These are phyloP conservation scores for Angomonas ambiguus DNA, from an alignment of 208 protist species.

Conservation along the genomic window DNA sequence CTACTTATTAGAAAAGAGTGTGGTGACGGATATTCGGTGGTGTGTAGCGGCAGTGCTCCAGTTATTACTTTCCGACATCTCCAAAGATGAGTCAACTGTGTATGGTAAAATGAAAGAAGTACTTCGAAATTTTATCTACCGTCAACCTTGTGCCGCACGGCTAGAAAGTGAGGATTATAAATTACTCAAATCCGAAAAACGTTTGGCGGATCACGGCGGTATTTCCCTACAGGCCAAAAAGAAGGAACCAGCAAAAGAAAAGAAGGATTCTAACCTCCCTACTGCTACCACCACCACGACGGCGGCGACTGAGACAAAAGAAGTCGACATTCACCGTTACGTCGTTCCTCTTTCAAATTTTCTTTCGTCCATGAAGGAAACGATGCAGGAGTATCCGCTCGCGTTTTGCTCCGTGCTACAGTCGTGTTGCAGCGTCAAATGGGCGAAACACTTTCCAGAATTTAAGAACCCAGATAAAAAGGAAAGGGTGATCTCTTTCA, in stretches of 20 bases:
- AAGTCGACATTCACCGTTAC: constrained; percentile 7
- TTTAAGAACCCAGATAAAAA: constrained; percentile 5
- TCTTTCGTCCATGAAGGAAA: not conserved
- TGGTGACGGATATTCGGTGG: not conserved
- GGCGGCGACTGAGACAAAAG: not conserved
- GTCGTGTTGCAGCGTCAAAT: constrained; percentile 4
- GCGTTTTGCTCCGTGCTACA: constrained; percentile 6
- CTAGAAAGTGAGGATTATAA: constrained; percentile 6
- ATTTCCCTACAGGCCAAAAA: not conserved
- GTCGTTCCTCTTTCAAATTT: constrained; percentile 1
- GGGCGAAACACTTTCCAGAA: not conserved
- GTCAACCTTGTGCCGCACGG: constrained; percentile 4
- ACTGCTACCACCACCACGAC: too few species aligned
- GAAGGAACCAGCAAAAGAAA: not conserved
- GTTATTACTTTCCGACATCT: not conserved
- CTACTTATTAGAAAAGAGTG: not conserved
- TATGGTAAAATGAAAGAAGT: constrained; percentile 6
- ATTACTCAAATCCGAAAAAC: not conserved
- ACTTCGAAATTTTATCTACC: not conserved
- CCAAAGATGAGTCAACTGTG: not conserved
- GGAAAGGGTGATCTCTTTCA: not conserved
- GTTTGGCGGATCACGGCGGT: not conserved
- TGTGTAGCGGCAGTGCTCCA: not conserved
- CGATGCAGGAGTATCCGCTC: not conserved
- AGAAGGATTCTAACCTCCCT: too few species aligned